phyloP scores from a whole-genome alignment of 2,329 filamentous ascomycete species.

The Cladosporium sp. region DNA sequence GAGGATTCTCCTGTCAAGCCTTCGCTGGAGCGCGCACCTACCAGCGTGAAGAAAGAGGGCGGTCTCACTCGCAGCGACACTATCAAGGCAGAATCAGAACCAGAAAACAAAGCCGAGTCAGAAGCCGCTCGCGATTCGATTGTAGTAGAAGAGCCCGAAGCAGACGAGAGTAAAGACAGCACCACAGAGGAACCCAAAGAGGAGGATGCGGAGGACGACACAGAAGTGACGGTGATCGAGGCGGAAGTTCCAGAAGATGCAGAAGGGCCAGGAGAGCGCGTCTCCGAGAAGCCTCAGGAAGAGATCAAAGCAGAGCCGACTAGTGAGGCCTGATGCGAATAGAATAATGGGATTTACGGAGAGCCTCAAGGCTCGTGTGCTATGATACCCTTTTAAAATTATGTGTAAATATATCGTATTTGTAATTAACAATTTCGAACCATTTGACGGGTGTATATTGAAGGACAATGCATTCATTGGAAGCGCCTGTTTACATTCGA shows the following conservation, averaged over 20 bases:
- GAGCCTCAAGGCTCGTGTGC: neutral
- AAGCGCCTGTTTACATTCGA: too few relatives aligned
- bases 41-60: constrained; percentile 16
- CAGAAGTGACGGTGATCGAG: constrained; percentile 17
- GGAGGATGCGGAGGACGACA: constrained; percentile 16
- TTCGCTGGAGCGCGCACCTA: constrained; percentile 24
- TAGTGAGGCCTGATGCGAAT: neutral
- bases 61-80: constrained; percentile 18
- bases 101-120: constrained; percentile 20
- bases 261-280: constrained; percentile 2
- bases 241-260: constrained; percentile 17
- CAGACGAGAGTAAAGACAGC: constrained; percentile 57
- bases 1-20: constrained; percentile 23
- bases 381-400: constrained; percentile 11
- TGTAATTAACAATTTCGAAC: neutral
- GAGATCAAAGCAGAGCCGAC: constrained; percentile 3
- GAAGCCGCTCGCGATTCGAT: constrained; percentile 22
- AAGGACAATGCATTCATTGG: too few relatives aligned
- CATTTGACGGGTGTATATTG: too few relatives aligned
- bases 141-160: constrained; percentile 35
- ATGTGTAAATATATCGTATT: neutral
- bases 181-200: constrained; percentile 13
- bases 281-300: constrained; percentile 1
- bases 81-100: constrained; percentile 17
- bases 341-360: neutral